A percentile compares a stretch with the other conserved stretches of the same genome.
Evolutionary conservation across 805 yeast species (phyloP).

Genomic region (Schwanniomyces polymorphus): DNA sequence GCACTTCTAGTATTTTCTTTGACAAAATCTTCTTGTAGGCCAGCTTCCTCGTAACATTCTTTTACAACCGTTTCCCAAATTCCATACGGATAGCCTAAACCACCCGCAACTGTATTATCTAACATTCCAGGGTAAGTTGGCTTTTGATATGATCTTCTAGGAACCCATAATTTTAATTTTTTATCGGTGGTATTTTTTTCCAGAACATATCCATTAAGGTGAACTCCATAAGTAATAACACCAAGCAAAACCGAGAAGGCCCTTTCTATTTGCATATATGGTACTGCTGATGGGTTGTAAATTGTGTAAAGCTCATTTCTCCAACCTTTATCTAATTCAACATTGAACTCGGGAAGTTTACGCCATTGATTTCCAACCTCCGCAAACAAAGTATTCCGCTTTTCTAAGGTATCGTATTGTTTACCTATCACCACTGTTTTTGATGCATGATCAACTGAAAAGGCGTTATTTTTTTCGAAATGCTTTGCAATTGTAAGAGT

Average conservation of each 20-base stretch:
- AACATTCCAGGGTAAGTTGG: constrained; percentile 88
- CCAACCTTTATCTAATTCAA: constrained; percentile 63
- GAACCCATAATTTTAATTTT: constrained; percentile 71
- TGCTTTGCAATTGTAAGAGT: constrained; percentile 20
- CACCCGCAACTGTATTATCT: constrained; percentile 96
- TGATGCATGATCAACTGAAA: constrained; percentile 19
- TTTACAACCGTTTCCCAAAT: constrained; percentile 75
- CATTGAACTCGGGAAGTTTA: constrained; percentile 21
- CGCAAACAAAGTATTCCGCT: constrained; percentile 41
- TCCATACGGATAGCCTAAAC: constrained; percentile 80
- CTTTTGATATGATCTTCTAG: constrained; percentile 73
- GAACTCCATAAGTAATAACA: constrained; percentile 87
- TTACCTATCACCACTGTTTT: constrained; percentile 27
- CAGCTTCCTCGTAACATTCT: constrained; percentile 92
- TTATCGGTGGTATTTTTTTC: constrained; percentile 38
- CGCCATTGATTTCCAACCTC: constrained; percentile 44
- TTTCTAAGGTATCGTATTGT: constrained; percentile 35
- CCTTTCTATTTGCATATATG: constrained; percentile 75
- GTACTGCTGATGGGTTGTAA: constrained; percentile 52
- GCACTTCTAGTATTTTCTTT: constrained; percentile 41
- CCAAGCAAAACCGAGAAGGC: constrained; percentile 82
- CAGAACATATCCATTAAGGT: constrained; percentile 75
- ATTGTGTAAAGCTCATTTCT: constrained; percentile 79
- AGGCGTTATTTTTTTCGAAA: constrained; percentile 14
- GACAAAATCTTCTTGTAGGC: constrained; percentile 57